These are phyloP conservation scores for Arabidopsis arenosa DNA, from an alignment of 345 rosid species.

Conservation along the genomic window DNA sequence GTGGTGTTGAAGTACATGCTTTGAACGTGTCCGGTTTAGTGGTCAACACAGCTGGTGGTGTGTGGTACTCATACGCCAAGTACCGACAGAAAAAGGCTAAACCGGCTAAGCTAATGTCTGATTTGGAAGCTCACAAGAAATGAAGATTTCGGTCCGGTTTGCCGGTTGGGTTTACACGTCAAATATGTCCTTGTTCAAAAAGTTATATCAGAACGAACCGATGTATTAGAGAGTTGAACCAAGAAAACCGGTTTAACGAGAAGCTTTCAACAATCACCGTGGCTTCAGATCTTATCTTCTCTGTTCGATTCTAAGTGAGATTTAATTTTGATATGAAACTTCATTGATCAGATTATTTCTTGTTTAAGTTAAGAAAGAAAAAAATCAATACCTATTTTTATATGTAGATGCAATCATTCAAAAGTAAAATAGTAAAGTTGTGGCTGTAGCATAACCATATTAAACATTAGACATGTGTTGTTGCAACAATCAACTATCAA, in stretches of 20 bases:
- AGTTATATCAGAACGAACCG: not conserved
- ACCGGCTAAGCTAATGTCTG: constrained; percentile 56
- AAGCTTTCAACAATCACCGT: not conserved
- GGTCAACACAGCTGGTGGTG: constrained; percentile 90
- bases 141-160: constrained; percentile 30
- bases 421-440: not conserved
- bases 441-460: not conserved
- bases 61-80: constrained; percentile 92
- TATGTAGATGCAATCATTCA: not conserved
- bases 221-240: constrained; percentile 16
- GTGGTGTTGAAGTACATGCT: constrained; percentile 91
- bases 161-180: constrained; percentile 8
- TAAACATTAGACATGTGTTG: constrained; percentile 17
- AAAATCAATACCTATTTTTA: not conserved
- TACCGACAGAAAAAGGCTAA: constrained; percentile 77
- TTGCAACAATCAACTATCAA: constrained; percentile 8
- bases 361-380: not conserved
- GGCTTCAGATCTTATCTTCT: constrained; percentile 1
- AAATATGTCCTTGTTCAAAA: no score
- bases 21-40: constrained; percentile 83
- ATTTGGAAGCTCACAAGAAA: constrained; percentile 71
- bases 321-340: not conserved
- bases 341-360: not conserved
- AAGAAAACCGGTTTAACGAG: constrained; percentile 1
- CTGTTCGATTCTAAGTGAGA: not conserved